Conservation (phyloP, 768 basidiomycete species). For the Suillus brevipes region DNA sequence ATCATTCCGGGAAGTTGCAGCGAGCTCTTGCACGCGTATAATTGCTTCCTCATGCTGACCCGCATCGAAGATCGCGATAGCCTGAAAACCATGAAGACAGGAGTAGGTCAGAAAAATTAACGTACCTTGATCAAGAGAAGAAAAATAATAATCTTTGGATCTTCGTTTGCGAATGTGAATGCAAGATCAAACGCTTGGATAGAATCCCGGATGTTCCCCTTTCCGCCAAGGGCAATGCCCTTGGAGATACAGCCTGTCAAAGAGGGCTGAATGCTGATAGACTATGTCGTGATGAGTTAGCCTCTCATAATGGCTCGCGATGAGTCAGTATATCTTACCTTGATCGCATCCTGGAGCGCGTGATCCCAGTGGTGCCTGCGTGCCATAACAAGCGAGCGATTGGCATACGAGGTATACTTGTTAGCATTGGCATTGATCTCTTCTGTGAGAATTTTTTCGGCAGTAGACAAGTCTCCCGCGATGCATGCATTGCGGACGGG, state of each 20-base stretch:
- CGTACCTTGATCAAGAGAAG: background rate
- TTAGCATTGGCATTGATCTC: background rate
- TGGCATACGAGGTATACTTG: background rate
- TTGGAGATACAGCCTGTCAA: constrained; percentile 1
- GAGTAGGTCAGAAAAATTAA: background rate
- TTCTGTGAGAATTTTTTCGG: background rate
- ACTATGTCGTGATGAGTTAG: background rate
- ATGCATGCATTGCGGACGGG: background rate
- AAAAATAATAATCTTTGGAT: background rate
- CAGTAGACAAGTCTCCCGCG: background rate
- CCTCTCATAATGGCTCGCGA: background rate
- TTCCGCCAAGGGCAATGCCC: background rate
- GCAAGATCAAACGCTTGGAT: background rate
- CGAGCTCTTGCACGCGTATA: background rate
- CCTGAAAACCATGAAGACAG: background rate
- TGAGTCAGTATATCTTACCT: background rate
- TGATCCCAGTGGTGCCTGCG: background rate
- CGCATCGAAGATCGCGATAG: background rate
- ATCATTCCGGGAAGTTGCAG: background rate
- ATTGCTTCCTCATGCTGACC: background rate
- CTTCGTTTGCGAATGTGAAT: background rate
- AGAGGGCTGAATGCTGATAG: background rate
- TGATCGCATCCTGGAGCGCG: background rate
- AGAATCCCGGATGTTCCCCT: background rate
- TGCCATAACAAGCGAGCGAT: background rate